Percentiles rank a stretch among this genome's conserved stretches.
These are phyloP conservation scores for Rauvolfia tetraphylla DNA, from an alignment of 257 asterid genomes.

Conservation along the genomic window DNA sequence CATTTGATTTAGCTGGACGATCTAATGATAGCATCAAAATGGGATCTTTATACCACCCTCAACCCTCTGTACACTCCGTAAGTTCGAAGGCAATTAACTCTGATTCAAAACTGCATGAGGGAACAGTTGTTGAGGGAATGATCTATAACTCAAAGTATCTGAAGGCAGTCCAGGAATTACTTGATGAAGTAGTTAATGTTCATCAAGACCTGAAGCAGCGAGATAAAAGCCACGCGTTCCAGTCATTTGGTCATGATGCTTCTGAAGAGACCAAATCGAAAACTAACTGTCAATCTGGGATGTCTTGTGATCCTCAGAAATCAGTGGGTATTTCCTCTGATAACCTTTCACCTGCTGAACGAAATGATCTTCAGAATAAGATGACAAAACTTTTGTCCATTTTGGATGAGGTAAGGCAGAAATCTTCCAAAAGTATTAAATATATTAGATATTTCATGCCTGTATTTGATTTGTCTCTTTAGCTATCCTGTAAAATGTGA, in stretches of 20 bases:
- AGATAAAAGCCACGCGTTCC: conserved; percentile 26
- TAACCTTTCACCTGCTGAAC: conserved; percentile 50
- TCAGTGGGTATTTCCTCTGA: conserved; percentile 19
- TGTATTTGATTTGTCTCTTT: neutral
- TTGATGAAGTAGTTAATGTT: conserved; percentile 56
- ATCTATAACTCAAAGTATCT: conserved; percentile 51
- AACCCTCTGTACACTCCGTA: conserved; percentile 22
- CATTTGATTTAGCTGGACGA: conserved; percentile 44
- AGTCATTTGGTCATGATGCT: conserved; percentile 26
- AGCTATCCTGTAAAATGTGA: neutral
- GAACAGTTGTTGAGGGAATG: conserved; percentile 25
- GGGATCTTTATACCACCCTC: conserved; percentile 24
- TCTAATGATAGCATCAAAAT: conserved; percentile 20
- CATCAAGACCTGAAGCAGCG: conserved; percentile 32
- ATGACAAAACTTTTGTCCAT: conserved; percentile 50
- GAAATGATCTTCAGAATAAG: conserved; percentile 56
- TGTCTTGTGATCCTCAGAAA: conserved; percentile 30
- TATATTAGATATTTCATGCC: neutral
- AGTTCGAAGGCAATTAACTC: conserved; percentile 29
- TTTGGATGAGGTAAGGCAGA: conserved; percentile 56
- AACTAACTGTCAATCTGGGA: conserved; percentile 24
- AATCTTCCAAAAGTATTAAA: neutral
- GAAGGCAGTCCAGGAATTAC: conserved; percentile 59
- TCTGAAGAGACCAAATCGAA: conserved; percentile 30
- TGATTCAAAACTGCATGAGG: conserved; percentile 26